These are phyloP conservation scores for Triticum urartu DNA, from an alignment of 176 grass and related monocot species.

Conservation along the genomic window DNA sequence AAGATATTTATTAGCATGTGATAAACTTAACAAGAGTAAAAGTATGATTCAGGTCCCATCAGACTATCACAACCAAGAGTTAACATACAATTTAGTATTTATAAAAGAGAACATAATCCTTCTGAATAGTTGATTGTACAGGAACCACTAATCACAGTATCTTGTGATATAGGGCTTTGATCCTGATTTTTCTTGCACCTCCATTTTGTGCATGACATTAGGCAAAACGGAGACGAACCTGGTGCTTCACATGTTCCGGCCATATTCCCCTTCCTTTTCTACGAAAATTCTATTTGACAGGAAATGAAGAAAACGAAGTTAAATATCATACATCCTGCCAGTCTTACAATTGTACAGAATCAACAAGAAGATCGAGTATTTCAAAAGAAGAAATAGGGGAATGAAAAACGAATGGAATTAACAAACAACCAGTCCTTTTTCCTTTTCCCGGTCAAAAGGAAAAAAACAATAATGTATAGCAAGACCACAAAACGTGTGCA, in stretches of 20 bases:
- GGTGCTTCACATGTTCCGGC: neutral
- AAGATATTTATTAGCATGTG: neutral
- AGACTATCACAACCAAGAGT: neutral
- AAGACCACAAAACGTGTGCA: neutral
- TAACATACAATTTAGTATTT: neutral
- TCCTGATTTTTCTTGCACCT: neutral
- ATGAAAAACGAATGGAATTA: neutral
- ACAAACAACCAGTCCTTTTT: neutral
- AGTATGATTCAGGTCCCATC: neutral
- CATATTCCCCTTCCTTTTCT: neutral
- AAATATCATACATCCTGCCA: neutral
- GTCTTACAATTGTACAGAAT: neutral
- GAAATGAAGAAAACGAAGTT: conserved; percentile 10
- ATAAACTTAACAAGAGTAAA: neutral
- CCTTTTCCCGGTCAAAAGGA: neutral
- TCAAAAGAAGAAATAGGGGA: conserved; percentile 1
- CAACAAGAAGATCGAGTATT: neutral
- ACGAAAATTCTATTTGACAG: conserved; percentile 7
- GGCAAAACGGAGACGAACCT: conserved; percentile 22
- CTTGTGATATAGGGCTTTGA: conserved; percentile 9
- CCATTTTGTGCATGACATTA: neutral
- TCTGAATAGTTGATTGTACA: neutral
- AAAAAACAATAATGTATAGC: neutral
- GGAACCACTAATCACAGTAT: neutral
- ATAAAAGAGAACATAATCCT: conserved; percentile 10